Percentiles rank a stretch among this genome's conserved stretches.
These are phyloP conservation scores for Solanum chacoense DNA, from an alignment of 305 asterid genomes.

Conservation along the genomic window DNA sequence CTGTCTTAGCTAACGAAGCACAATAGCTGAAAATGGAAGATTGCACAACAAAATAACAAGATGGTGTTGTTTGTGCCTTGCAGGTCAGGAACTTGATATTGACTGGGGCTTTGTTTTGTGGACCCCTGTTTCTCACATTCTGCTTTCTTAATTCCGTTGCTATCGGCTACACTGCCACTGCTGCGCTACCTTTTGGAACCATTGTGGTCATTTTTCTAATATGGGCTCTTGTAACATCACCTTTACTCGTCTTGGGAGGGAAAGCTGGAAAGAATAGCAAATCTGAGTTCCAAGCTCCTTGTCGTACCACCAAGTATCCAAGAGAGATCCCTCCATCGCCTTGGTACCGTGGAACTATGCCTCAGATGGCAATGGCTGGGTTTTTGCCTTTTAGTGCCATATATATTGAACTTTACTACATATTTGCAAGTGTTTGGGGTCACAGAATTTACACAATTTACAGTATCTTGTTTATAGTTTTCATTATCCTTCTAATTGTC, in stretches of 20 bases:
- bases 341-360: background rate
- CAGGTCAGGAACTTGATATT: constrained; percentile 62
- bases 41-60: background rate
- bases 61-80: background rate
- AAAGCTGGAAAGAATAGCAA: background rate
- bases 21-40: background rate
- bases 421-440: background rate
- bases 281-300: background rate
- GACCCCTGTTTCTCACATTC: constrained; percentile 65
- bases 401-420: background rate
- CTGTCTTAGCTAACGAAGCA: background rate
- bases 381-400: background rate
- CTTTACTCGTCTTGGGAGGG: background rate
- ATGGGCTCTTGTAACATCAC: background rate
- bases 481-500: background rate
- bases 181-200: background rate
- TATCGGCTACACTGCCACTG: constrained; percentile 32
- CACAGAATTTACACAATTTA: background rate
- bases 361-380: background rate
- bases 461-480: background rate
- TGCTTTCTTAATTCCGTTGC: constrained; percentile 76
- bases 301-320: constrained; percentile 73
- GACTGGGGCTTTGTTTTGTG: constrained; percentile 62
- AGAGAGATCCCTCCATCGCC: constrained; percentile 44
- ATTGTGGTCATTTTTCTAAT: background rate